Base-by-base conservation (phyloP, 768 basidiomycete genomes). In the Amanita pallidorosea region DNA sequence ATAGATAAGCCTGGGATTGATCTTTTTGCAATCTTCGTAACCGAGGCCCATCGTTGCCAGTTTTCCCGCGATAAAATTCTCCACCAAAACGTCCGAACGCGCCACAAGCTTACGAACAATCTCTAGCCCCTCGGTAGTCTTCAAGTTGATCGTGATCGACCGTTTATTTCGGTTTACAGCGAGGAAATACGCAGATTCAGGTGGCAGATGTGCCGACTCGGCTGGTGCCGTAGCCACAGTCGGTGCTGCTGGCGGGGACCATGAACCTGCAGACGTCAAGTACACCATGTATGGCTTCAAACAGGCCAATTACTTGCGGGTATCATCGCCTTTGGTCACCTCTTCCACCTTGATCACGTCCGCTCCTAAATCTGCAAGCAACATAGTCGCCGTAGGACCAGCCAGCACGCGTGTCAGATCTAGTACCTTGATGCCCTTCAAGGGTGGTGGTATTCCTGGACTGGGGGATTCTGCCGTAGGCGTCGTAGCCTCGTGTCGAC, bases 291-390 rank as follows among this genome's bases (percentile, higher is more conserved):
- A 4, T 41, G 13, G 23, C 50, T 23, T 51, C 48, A 53, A 53
- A 47, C 37, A 45, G 12, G 34, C 22, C 29, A 34, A 45, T 17
- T 49, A 70, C 74, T 61, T 67, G 79, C 91, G 78, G 29, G 94
- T 97, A 67, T 97, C 94, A 60, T 97, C 94, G 20, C 94, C 94
- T 53, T 73, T 76, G 40, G 74, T 70, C 47, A 79, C 70, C 61
- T 90, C 86, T 62, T 94, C 91, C 5, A 96, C 80, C 64, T 96
- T 97, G 64, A 96, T 79, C 25, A 97, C 91, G 61, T 97, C 91
- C 43, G 94, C 94, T 1, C 90, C 85, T 33, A 94, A 68, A 67
- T 94, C 91, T 6, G 84, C 92, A n/a, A 96, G 73, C 54, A 95
- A 75, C 92, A 94, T 88, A 1, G 91, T 88, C n/a, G 85, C 80